A percentile compares a stretch with the other conserved stretches of the same genome.
phyloP scores from a whole-genome alignment of 208 protist genomes.

The Trypanosoma rangeli region DNA sequence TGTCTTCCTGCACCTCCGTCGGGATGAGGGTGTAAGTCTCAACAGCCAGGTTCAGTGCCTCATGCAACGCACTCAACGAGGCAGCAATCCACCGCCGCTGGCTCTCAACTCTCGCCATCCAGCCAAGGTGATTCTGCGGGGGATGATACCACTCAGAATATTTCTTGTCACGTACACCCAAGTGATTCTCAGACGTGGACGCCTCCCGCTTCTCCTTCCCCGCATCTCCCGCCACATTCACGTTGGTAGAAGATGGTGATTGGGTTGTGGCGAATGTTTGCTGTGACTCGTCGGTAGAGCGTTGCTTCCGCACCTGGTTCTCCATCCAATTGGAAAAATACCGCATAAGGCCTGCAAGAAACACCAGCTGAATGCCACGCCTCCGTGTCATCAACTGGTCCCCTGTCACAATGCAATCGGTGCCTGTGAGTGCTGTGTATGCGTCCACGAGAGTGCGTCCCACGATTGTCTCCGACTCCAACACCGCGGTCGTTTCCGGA shows the following conservation, averaged over 20 bases:
- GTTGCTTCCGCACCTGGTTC: constrained; percentile 38
- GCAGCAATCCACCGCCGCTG: constrained; percentile 73
- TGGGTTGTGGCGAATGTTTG: not conserved
- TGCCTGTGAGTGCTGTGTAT: constrained; percentile 68
- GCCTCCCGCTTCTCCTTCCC: not conserved
- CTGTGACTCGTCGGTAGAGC: constrained; percentile 8
- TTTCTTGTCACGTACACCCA: constrained; percentile 29
- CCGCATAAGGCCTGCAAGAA: constrained; percentile 65
- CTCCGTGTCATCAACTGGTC: constrained; percentile 53
- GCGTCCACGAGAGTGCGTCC: constrained; percentile 48
- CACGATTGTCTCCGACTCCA: constrained; percentile 27
- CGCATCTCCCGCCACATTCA: constrained; percentile 3
- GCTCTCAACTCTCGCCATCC: constrained; percentile 43
- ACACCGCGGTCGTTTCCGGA: not conserved
- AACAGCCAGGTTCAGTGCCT: constrained; percentile 40
- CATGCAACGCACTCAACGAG: constrained; percentile 74
- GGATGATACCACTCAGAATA: constrained; percentile 65
- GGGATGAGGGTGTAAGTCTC: constrained; percentile 29
- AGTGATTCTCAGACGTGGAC: not conserved
- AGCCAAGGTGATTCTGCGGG: constrained; percentile 49
- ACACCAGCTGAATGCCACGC: constrained; percentile 53
- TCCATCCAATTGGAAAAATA: constrained; percentile 76
- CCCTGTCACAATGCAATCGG: constrained; percentile 42
- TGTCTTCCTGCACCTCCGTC: constrained; percentile 52
- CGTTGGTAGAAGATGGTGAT: not conserved